Evolutionary conservation across 805 yeast species (phyloP).

Genomic region (Ogataea nakhonphanomensis): DNA sequence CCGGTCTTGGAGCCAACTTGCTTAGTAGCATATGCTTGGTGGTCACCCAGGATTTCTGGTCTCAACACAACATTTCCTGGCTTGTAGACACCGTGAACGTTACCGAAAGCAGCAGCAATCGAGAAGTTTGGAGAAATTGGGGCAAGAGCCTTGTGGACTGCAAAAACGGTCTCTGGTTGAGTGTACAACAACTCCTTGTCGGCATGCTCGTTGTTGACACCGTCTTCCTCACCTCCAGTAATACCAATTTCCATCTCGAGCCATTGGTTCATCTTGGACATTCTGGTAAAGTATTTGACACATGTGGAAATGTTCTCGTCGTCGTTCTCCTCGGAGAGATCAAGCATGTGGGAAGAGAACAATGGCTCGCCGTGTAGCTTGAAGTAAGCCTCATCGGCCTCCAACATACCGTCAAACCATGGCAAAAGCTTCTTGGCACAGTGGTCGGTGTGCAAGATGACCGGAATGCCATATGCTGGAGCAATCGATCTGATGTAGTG

Average conservation of each 20-base stretch:
- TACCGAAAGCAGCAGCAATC: slow-evolving; percentile 99
- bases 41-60: slow-evolving; percentile 93
- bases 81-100: slow-evolving; percentile 99
- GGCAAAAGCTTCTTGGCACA: slow-evolving; percentile 97
- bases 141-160: slow-evolving; percentile 83
- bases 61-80: slow-evolving; percentile 95
- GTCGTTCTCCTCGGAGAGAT: slow-evolving; percentile 93
- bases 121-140: slow-evolving; percentile 97
- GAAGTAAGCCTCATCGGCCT: slow-evolving; percentile 92
- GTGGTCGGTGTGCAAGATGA: slow-evolving; percentile 95
- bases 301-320: slow-evolving; percentile 93
- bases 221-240: slow-evolving; percentile 99
- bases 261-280: slow-evolving; percentile 94
- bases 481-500: slow-evolving; percentile 96
- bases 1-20: slow-evolving; percentile 48
- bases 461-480: slow-evolving; percentile 95
- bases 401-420: slow-evolving; percentile 98
- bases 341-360: slow-evolving; percentile 99
- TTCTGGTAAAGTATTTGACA: slow-evolving; percentile 91
- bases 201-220: slow-evolving; percentile 97
- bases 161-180: slow-evolving; percentile 89
- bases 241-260: slow-evolving; percentile 99
- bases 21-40: slow-evolving; percentile 84
- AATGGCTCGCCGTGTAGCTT: slow-evolving; percentile 86
- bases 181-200: slow-evolving; percentile 88